These are phyloP conservation scores for Tilletia caries DNA, from an alignment of 1,284 basidiomycete genomes.

Conservation along the genomic window DNA sequence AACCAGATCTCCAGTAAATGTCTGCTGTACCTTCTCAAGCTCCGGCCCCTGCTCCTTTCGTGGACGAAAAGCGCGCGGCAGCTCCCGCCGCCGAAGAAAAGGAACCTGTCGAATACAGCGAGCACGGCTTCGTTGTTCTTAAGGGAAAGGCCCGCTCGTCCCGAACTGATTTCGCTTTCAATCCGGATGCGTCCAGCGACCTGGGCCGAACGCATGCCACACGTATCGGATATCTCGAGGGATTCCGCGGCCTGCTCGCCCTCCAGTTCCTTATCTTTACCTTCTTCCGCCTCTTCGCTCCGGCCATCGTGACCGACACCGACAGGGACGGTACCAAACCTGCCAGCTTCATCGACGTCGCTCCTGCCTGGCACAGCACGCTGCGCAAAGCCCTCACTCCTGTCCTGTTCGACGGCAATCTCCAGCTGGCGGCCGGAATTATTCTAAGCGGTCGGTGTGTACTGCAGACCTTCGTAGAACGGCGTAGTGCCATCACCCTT, in stretches of 20 bases:
- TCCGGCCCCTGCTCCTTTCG: not conserved
- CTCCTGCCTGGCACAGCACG: slow-evolving; percentile 27
- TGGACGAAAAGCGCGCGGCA: not conserved
- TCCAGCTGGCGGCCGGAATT: slow-evolving; percentile 34
- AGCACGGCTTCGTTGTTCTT: not conserved
- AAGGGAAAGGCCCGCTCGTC: not conserved
- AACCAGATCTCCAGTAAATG: no score
- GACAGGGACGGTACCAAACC: slow-evolving; percentile 32
- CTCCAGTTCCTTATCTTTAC: slow-evolving; percentile 37
- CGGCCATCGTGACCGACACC: slow-evolving; percentile 32
- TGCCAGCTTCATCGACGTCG: slow-evolving; percentile 21
- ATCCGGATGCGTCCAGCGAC: slow-evolving; percentile 22
- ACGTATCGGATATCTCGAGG: slow-evolving; percentile 28
- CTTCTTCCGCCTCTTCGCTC: slow-evolving; percentile 42
- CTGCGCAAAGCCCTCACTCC: slow-evolving; percentile 35
- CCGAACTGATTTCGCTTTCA: slow-evolving; percentile 17
- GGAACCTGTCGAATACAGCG: not conserved
- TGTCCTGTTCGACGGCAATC: slow-evolving; percentile 33
- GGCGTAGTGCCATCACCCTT: slow-evolving; percentile 24
- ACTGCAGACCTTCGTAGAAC: slow-evolving; percentile 37
- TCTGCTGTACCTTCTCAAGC: no score
- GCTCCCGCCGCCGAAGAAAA: not conserved
- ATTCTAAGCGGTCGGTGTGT: slow-evolving; percentile 30
- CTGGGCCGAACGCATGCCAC: slow-evolving; percentile 21
- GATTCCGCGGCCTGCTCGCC: slow-evolving; percentile 31